These are phyloP conservation scores for Daldinia decipiens DNA, from an alignment of 495 filamentous ascomycete species.

Conservation along the genomic window DNA sequence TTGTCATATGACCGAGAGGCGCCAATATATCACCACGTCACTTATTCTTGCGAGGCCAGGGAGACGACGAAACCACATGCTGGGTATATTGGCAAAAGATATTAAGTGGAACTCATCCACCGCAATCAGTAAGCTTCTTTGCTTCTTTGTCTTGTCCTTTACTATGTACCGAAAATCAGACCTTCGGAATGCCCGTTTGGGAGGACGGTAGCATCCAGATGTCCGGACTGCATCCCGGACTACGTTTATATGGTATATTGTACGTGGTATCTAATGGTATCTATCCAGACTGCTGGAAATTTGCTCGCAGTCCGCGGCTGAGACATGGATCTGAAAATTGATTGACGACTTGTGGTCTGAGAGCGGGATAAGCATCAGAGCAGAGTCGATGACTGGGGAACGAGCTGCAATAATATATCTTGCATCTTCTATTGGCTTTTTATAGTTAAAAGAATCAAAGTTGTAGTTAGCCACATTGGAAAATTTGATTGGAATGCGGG, in stretches of 20 bases:
- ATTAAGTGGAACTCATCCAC: slow-evolving; percentile 2
- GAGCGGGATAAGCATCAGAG: slow-evolving; percentile 2
- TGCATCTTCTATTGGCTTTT: neutral
- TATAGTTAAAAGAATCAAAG: neutral
- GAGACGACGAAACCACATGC: neutral
- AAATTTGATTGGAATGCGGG: slow-evolving; percentile 1
- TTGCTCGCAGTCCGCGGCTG: neutral
- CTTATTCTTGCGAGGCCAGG: slow-evolving; percentile 14
- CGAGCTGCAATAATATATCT: neutral
- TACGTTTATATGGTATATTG: too few species aligned
- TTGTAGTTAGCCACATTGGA: slow-evolving; percentile 13
- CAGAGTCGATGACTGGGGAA: neutral
- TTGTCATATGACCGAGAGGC: slow-evolving; percentile 32
- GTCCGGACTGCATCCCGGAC: neutral
- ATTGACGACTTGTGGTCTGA: slow-evolving; percentile 1
- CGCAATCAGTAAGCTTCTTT: slow-evolving; percentile 15
- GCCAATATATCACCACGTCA: slow-evolving; percentile 10
- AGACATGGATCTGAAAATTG: slow-evolving; percentile 13
- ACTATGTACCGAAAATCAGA: slow-evolving; percentile 30
- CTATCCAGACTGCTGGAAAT: slow-evolving; percentile 7
- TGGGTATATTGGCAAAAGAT: neutral
- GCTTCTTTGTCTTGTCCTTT: slow-evolving; percentile 17
- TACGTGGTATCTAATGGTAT: too few species aligned
- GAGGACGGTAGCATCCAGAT: neutral
- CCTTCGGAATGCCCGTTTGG: slow-evolving; percentile 36